Conservation (phyloP, 495 filamentous ascomycete species). For the Terfezia claveryi region DNA sequence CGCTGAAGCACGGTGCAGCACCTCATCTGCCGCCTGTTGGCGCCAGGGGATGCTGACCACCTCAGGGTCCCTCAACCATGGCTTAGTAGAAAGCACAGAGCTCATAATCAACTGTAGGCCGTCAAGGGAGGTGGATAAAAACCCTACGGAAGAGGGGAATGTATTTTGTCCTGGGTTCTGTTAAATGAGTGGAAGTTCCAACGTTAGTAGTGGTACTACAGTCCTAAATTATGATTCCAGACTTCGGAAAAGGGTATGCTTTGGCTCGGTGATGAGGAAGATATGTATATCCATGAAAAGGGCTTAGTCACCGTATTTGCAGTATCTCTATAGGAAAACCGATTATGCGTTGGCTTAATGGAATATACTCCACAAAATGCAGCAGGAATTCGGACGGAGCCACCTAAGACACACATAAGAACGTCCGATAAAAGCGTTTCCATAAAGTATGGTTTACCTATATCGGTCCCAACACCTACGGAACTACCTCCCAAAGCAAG, state of each 20-base stretch:
- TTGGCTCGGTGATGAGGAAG: no score
- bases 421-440: no score
- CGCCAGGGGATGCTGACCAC: constrained; percentile 29
- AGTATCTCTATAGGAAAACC: constrained; percentile 28
- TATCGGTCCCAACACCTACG: constrained; percentile 43
- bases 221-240: no score
- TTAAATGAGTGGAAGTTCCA: background rate
- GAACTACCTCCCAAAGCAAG: constrained; percentile 34
- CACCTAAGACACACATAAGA: constrained; percentile 17
- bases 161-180: background rate
- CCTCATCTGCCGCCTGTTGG: constrained; percentile 21
- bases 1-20: constrained; percentile 25
- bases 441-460: constrained; percentile 20
- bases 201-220: no score
- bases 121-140: constrained; percentile 22
- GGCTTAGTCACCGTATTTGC: background rate
- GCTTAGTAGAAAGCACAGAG: constrained; percentile 22
- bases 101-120: constrained; percentile 25
- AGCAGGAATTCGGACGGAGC: constrained; percentile 43
- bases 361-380: constrained; percentile 43
- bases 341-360: constrained; percentile 27
- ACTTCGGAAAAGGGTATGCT: no score
- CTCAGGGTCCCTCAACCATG: constrained; percentile 28
- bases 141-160: constrained; percentile 27
- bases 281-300: no score